phyloP scores from a whole-genome alignment of 768 basidiomycete genomes.

The Pleurotus tuber-regium region DNA sequence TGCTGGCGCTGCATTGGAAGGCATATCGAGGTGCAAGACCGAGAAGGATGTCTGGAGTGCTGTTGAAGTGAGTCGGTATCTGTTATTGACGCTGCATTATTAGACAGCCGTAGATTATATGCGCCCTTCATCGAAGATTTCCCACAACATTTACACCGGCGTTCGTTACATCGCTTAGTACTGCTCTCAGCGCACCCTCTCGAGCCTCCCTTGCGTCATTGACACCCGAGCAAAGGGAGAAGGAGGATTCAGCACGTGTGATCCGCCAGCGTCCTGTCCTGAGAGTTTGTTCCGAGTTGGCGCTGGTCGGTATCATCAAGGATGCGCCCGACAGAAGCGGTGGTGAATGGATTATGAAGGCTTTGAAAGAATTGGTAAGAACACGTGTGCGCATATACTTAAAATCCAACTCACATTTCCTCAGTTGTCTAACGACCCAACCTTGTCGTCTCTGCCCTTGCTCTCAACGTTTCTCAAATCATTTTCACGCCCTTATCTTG shows the following conservation, averaged over 20 bases:
- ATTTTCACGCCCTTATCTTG: constrained; percentile 86
- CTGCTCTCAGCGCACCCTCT: constrained; percentile 58
- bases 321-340: constrained; percentile 70
- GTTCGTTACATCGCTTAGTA: constrained; percentile 57
- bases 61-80: constrained; percentile 65
- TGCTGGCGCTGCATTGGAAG: constrained; percentile 83
- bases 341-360: constrained; percentile 89
- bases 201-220: constrained; percentile 54
- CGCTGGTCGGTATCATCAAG: constrained; percentile 79
- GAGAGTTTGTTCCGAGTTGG: constrained; percentile 87
- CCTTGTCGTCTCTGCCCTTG: constrained; percentile 83
- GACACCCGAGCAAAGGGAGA: constrained; percentile 81
- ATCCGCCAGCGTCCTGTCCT: constrained; percentile 81
- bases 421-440: constrained; percentile 86
- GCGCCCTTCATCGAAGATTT: constrained; percentile 85
- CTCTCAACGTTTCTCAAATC: constrained; percentile 91
- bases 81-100: constrained; percentile 3
- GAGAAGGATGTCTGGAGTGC: constrained; percentile 92
- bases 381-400: constrained; percentile 15
- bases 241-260: constrained; percentile 82
- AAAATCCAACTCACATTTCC: constrained; percentile 11
- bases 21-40: constrained; percentile 82
- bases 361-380: constrained; percentile 80
- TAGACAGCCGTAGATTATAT: constrained; percentile 64
- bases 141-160: constrained; percentile 74